Percentiles rank a stretch among this genome's conserved stretches.
phyloP scores from a whole-genome alignment of 164 flowering plant genomes.

The Dillenia turbinata region DNA sequence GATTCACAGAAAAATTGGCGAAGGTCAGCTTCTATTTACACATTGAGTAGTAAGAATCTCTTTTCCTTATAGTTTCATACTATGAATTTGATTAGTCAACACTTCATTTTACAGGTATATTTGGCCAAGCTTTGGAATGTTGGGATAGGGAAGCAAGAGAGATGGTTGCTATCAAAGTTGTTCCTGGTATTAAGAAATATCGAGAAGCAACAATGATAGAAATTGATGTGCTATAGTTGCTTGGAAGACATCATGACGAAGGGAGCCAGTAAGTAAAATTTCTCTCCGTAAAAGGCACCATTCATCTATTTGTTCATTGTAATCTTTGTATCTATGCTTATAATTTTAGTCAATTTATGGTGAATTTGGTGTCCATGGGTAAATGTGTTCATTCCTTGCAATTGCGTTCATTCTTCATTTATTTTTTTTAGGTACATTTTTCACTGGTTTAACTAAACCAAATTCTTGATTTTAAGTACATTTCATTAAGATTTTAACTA shows the following conservation, averaged over 20 bases:
- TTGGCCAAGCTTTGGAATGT: conserved; percentile 35
- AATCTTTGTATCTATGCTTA: too few species aligned
- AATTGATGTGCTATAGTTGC: conserved; percentile 20
- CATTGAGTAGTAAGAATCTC: background rate
- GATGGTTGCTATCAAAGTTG: conserved; percentile 46
- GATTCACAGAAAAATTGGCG: conserved; percentile 41
- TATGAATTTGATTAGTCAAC: too few species aligned
- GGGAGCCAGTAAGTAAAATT: conserved; percentile 26
- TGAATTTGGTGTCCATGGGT: conserved; percentile 2
- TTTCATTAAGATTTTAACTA: conserved; percentile 53
- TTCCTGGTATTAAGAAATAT: conserved; percentile 36
- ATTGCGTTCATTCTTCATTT: conserved; percentile 17
- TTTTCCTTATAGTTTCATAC: too few species aligned
- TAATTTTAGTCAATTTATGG: too few species aligned
- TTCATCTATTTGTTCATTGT: too few species aligned
- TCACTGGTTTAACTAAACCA: conserved; percentile 43
- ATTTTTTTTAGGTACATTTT: conserved; percentile 9
- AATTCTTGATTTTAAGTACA: conserved; percentile 51
- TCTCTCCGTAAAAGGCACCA: background rate
- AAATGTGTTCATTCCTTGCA: conserved; percentile 24
- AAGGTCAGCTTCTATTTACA: conserved; percentile 24
- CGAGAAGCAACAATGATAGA: conserved; percentile 32
- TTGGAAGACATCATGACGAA: conserved; percentile 27
- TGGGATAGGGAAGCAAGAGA: conserved; percentile 14
- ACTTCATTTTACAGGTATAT: conserved; percentile 28